These are phyloP conservation scores for Trichosanthes cucumerina DNA, from an alignment of 306 rosid genomes.

Conservation along the genomic window DNA sequence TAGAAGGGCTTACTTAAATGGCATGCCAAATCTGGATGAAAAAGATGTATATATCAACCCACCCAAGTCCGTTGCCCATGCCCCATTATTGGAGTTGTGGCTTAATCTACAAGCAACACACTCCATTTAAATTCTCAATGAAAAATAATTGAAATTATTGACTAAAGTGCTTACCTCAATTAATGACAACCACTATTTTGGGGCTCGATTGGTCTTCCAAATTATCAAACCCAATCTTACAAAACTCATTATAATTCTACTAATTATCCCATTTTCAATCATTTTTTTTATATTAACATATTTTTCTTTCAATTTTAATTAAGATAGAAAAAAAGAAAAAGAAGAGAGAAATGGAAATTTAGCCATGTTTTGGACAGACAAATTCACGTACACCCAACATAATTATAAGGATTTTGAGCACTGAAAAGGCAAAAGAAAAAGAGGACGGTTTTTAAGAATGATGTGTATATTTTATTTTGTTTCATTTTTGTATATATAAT, in stretches of 20 bases:
- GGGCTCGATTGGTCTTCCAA: background rate
- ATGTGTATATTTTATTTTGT: background rate
- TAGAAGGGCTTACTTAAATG: background rate
- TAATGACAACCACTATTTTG: background rate
- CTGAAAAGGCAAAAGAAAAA: constrained; percentile 12
- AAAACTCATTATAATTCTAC: background rate
- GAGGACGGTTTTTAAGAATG: constrained; percentile 1
- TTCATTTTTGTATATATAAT: background rate
- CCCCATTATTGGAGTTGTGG: constrained; percentile 3
- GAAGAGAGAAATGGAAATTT: background rate
- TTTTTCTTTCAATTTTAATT: background rate
- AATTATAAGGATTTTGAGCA: constrained; percentile 22
- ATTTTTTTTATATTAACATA: background rate
- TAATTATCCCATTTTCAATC: background rate
- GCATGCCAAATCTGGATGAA: constrained; percentile 7
- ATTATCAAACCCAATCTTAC: background rate
- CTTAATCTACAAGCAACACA: background rate
- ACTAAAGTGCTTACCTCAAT: background rate
- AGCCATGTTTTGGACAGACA: constrained; percentile 20
- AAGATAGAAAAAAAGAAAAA: too few species aligned
- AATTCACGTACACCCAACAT: constrained; percentile 21
- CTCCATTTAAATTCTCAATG: background rate
- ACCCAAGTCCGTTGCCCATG: background rate
- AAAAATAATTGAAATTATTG: constrained; percentile 5
- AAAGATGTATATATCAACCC: background rate